These are phyloP conservation scores for Pyrenopolyporus hunteri DNA, from an alignment of 495 filamentous ascomycete species.

Conservation along the genomic window DNA sequence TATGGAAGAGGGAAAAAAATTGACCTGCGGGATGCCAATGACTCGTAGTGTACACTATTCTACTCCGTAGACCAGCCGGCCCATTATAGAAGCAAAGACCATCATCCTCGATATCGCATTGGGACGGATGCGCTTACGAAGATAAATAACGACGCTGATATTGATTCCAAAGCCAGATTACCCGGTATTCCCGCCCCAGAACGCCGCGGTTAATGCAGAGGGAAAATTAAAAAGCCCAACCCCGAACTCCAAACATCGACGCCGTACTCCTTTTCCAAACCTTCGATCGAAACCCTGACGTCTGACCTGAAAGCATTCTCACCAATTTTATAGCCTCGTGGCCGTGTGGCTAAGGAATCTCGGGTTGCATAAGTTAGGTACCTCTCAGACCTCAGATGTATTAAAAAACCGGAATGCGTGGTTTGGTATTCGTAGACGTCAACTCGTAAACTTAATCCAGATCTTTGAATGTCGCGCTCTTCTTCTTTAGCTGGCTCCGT, in stretches of 20 bases:
- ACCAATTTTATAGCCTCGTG: neutral
- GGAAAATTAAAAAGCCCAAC: neutral
- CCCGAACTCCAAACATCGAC: constrained; percentile 4
- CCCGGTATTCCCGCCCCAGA: constrained; percentile 4
- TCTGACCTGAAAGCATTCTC: constrained; percentile 21
- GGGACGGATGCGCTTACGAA: constrained; percentile 15
- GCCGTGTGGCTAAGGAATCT: neutral
- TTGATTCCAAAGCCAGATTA: neutral
- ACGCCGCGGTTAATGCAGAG: constrained; percentile 19
- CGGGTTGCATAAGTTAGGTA: neutral
- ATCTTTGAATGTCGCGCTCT: constrained; percentile 10
- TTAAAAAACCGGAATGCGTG: neutral
- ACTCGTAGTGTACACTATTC: constrained; percentile 17
- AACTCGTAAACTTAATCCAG: constrained; percentile 15
- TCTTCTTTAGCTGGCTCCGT: constrained; percentile 28
- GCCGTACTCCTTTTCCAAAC: constrained; percentile 21
- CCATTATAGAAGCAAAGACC: neutral
- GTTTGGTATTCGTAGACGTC: constrained; percentile 7
- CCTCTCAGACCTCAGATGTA: too few relatives aligned
- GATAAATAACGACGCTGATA: constrained; percentile 3
- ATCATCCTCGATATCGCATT: neutral
- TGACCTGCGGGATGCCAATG: constrained; percentile 5
- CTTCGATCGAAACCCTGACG: neutral
- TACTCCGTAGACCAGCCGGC: neutral
- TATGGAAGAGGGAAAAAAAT: too few relatives aligned